A percentile compares a stretch with the other conserved stretches of the same genome.
Evolutionary conservation across 2,329 filamentous ascomycete genomes (phyloP).

Genomic region (Calycina herbarum): DNA sequence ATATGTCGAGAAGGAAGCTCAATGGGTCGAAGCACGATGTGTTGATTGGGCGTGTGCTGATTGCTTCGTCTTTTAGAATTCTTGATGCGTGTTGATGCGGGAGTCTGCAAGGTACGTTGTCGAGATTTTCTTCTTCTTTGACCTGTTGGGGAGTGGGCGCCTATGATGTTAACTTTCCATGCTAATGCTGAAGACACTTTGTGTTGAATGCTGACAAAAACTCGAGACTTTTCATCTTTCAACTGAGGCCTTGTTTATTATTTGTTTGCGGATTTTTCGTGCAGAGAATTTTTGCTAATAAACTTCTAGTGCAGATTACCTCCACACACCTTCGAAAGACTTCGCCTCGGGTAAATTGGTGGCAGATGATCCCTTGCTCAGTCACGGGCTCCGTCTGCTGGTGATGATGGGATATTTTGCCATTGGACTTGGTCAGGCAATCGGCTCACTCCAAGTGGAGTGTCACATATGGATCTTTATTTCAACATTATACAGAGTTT

Average conservation of each 20-base stretch:
- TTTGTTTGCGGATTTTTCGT: neutral
- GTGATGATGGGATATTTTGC: neutral
- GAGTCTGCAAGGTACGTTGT: constrained; percentile 12
- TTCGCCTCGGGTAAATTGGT: neutral
- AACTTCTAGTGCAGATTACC: neutral
- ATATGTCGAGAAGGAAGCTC: neutral
- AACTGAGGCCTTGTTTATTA: constrained; percentile 56
- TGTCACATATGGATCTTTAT: neutral
- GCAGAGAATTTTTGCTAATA: neutral
- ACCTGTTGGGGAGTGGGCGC: constrained; percentile 25
- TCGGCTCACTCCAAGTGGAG: neutral
- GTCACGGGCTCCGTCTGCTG: neutral
- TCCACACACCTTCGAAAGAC: too few relatives aligned
- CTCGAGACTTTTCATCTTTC: constrained; percentile 82
- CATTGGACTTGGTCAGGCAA: neutral
- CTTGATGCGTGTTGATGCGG: neutral
- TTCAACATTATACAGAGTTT: too few relatives aligned
- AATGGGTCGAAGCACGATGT: neutral
- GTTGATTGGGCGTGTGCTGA: constrained; percentile 13
- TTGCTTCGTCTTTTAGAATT: neutral
- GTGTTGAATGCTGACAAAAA: constrained; percentile 61
- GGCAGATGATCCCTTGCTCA: neutral
- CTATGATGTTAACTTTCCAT: constrained; percentile 76
- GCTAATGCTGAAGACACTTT: constrained; percentile 67
- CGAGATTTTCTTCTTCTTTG: constrained; percentile 15